Evolutionary conservation across 2,329 filamentous ascomycete species (phyloP), one percentile per base, ranked within the genome.

Genomic region (Byssoonygena ceratinophila): DNA sequence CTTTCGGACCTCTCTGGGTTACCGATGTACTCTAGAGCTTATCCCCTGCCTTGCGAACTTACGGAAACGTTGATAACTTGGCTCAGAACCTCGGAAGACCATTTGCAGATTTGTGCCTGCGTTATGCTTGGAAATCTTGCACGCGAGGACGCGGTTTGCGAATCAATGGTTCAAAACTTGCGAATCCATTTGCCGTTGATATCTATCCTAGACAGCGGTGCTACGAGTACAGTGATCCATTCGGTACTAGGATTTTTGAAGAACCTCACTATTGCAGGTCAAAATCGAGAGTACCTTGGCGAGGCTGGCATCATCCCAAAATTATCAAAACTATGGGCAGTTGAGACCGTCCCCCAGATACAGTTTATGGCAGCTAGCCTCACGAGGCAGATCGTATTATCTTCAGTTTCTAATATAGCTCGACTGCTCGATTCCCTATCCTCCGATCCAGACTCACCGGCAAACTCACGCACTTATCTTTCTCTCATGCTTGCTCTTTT

Each of bases 91-190:
- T 52, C 59, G 1, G 64, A 73, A 44, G 66, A 70, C n/a, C 70
- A 74, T 44, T 64, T 75, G 25, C 66, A 72, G 37, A 66, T 73
- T 44, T 73, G 71, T 49, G 66, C 71, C 16, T 74, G 72, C 54
- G 61, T 75, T 39, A 70, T 75, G 56, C 64, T 75, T 12, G 74
- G 74, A 6, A 76, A 76, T 53, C 53, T 74, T 32, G 71, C 71
- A 27, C 67, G 71, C 31, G 71, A 70, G 7, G 69, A 73, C 49
- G 66, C 65, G 34, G 62, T 71, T 25, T 75, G 72, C 48, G 57
- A 62, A 50, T 58, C 58, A 9, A 69, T 76, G 64, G 66, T 73
- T 7, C 59, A 59, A 23, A 59, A 70, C 12, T 55, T 70, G 23
- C 58, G 63, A 11, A 63, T 74, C 11, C 73, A 75, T 54, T 54